phyloP scores from a whole-genome alignment of 495 filamentous ascomycete genomes.

The Usnea hakonensis region DNA sequence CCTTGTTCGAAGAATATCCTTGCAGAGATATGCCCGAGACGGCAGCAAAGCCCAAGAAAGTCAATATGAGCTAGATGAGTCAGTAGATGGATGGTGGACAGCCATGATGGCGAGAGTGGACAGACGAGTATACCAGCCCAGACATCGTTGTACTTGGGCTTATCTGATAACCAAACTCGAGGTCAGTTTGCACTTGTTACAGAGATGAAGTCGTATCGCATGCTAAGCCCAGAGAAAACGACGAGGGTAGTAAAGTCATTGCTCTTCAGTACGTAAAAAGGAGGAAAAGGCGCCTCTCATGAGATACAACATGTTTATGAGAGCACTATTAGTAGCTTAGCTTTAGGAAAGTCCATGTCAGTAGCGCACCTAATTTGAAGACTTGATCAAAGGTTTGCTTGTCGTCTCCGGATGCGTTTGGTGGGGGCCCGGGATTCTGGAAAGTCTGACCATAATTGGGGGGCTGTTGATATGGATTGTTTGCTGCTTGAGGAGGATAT shows the following conservation, averaged over 20 bases:
- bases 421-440: slow-evolving; percentile 15
- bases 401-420: slow-evolving; percentile 18
- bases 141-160: slow-evolving; percentile 79
- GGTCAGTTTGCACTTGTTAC: not conserved
- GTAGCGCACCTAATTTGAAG: slow-evolving; percentile 50
- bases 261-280: not conserved
- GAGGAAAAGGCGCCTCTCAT: not conserved
- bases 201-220: not conserved
- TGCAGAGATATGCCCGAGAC: slow-evolving; percentile 70
- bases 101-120: slow-evolving; percentile 13
- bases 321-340: not conserved
- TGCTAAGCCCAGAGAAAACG: not conserved
- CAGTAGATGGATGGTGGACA: slow-evolving; percentile 1
- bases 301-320: too few relatives aligned
- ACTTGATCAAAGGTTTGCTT: slow-evolving; percentile 66
- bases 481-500: slow-evolving; percentile 19
- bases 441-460: slow-evolving; percentile 25
- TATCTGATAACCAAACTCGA: slow-evolving; percentile 32
- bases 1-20: slow-evolving; percentile 60
- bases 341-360: not conserved
- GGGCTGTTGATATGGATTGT: slow-evolving; percentile 13
- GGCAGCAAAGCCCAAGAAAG: slow-evolving; percentile 67
- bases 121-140: slow-evolving; percentile 75
- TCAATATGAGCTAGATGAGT: slow-evolving; percentile 52
- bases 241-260: not conserved